Base-by-base conservation (phyloP, 1,284 basidiomycete genomes). In the Pascua guehoae region DNA sequence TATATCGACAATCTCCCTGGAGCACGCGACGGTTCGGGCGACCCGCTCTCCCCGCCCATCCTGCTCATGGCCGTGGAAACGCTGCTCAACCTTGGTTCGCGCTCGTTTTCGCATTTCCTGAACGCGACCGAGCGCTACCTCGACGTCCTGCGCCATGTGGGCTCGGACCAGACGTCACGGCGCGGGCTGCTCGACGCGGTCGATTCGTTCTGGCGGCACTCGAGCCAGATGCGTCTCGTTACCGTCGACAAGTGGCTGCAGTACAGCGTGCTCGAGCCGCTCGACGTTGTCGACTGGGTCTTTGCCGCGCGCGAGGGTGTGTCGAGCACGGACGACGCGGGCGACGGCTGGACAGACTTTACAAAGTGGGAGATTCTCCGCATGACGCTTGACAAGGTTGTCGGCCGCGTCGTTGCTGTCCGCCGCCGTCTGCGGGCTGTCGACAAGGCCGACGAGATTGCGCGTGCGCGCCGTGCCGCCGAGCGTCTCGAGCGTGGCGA, bases 221-320 rank as follows among this genome's bases (percentile, higher is more conserved):
- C 88, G 67, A 80, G 81, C 36, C 90, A 95, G 69, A 90, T 93
- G 85, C 81, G 93, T 43, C 81, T 83, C 17, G 91, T 98, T 68
- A 93, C 97, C 7, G 86, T 95, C 62, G 96, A 98, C 81, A 99
- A 99, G 79, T 81, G 98, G 61, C 88, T 98, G 83, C 95, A 98
- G 76, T 99, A 99, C 77, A 90, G 96, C 69, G 89, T 98, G 56
- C 88, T 98, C 37, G 93, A 98, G 69, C 91, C 94, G 0, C 85
- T 87, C 14, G 94, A 98, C 69, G 88, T 98, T 15, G 86, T 97
- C 52, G 80, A 79, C 5, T 97, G 91, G 86, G 84, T 88, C 15
- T 98, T 98, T 73, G 73, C 78, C 47, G 60, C 81, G 80, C 44
- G 66, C 50, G 56, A 65, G 45, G 61, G 55, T 5, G 65, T 67